These are phyloP conservation scores for Sclerotinia minor DNA, from an alignment of 2,329 filamentous ascomycete genomes.

Conservation along the genomic window DNA sequence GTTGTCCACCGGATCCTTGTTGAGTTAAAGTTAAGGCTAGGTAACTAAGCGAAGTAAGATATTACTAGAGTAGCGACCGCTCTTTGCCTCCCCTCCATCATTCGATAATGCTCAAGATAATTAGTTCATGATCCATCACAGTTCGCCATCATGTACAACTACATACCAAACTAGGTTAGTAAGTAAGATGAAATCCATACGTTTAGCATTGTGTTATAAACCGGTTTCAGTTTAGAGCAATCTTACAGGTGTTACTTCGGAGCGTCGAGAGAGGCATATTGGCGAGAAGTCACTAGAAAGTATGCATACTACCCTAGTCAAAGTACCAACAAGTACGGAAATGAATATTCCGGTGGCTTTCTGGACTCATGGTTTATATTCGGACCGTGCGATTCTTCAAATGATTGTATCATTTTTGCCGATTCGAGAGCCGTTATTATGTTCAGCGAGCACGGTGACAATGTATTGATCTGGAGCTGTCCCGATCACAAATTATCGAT, in stretches of 20 bases:
- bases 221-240: background rate
- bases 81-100: background rate
- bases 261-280: background rate
- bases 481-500: conserved; percentile 30
- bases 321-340: background rate
- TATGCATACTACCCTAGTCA: background rate
- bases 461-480: conserved; percentile 20
- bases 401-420: conserved; percentile 31
- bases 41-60: background rate
- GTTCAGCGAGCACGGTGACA: conserved; percentile 26
- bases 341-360: conserved; percentile 12
- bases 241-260: background rate
- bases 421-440: conserved; percentile 30
- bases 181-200: background rate
- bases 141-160: background rate
- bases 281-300: background rate
- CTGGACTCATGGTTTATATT: conserved; percentile 24
- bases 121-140: background rate
- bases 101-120: too few species aligned
- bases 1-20: background rate
- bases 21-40: too few species aligned
- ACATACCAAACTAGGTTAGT: background rate
- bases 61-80: background rate
- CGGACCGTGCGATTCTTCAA: conserved; percentile 29
- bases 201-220: background rate